A percentile compares a stretch with the other conserved stretches of the same genome.
These are phyloP conservation scores for Exophiala dermatitidis DNA, from an alignment of 2,329 filamentous ascomycete species.

Conservation along the genomic window DNA sequence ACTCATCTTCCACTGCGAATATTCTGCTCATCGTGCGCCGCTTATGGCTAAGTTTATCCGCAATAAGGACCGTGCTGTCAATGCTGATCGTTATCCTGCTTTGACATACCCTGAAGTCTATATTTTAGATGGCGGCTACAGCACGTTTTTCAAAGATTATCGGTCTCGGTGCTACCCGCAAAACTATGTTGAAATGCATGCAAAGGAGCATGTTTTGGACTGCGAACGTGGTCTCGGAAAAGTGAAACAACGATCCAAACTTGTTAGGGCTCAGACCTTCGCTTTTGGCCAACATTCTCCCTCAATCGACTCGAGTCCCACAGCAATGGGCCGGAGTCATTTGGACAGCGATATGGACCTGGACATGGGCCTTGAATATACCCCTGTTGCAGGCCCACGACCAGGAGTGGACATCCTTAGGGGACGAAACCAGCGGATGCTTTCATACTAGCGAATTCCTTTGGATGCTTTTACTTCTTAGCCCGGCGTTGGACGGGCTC, in stretches of 20 bases:
- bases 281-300: constrained; percentile 73
- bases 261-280: constrained; percentile 85
- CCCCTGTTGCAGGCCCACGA: constrained; percentile 20
- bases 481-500: constrained; percentile 23
- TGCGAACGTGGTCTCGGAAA: constrained; percentile 94
- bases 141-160: constrained; percentile 77
- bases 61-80: constrained; percentile 75
- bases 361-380: constrained; percentile 25
- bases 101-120: constrained; percentile 97
- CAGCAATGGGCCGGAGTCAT: constrained; percentile 39
- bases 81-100: constrained; percentile 76
- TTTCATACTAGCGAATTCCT: constrained; percentile 23
- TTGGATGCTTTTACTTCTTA: constrained; percentile 15
- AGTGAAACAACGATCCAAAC: constrained; percentile 78
- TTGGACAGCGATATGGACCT: constrained; percentile 25
- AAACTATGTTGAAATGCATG: constrained; percentile 94
- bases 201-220: constrained; percentile 80
- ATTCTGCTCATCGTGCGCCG: constrained; percentile 90
- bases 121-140: constrained; percentile 94
- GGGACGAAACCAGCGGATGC: constrained; percentile 22
- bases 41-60: constrained; percentile 94
- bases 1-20: constrained; percentile 94
- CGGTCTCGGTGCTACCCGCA: constrained; percentile 80
- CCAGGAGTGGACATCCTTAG: constrained; percentile 19
- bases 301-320: constrained; percentile 57